These are phyloP conservation scores for Microsporum ferrugineum DNA, from an alignment of 2,329 filamentous ascomycete genomes.

Conservation along the genomic window DNA sequence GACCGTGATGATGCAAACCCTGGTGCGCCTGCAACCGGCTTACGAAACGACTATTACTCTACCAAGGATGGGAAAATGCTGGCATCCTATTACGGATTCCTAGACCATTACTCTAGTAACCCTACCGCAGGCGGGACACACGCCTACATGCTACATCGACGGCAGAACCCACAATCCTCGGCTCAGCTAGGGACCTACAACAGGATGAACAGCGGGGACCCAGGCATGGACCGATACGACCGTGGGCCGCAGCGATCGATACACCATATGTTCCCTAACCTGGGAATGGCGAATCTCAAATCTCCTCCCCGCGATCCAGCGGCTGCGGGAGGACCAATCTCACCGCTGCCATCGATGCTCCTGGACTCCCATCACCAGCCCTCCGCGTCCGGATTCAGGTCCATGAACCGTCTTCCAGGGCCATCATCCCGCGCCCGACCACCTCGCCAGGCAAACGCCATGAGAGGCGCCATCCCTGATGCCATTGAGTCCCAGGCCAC, in stretches of 20 bases:
- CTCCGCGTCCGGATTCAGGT: slow-evolving; percentile 28
- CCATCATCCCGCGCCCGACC: slow-evolving; percentile 24
- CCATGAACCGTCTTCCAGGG: slow-evolving; percentile 16
- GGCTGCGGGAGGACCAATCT: slow-evolving; percentile 20
- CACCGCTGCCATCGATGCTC: slow-evolving; percentile 34
- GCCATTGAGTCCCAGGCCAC: slow-evolving; percentile 17
- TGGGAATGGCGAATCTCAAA: background rate
- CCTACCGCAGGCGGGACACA: slow-evolving; percentile 56
- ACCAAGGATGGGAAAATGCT: slow-evolving; percentile 97
- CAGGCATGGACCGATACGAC: background rate
- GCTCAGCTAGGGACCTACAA: background rate
- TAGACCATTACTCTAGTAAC: slow-evolving; percentile 79
- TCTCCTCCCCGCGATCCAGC: slow-evolving; percentile 20
- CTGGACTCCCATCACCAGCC: slow-evolving; percentile 39
- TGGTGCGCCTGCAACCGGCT: slow-evolving; percentile 18
- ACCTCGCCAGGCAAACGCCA: slow-evolving; percentile 17
- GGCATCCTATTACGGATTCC: slow-evolving; percentile 89
- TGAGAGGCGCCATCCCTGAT: slow-evolving; percentile 24
- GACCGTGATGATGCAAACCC: slow-evolving; percentile 22
- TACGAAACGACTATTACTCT: slow-evolving; percentile 84
- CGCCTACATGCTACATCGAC: slow-evolving; percentile 44
- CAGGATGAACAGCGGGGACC: background rate
- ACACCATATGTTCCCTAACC: background rate
- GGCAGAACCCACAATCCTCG: slow-evolving; percentile 50
- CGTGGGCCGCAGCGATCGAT: background rate